phyloP scores from a whole-genome alignment of 2,329 filamentous ascomycete genomes.

The Aureobasidium sp. region DNA sequence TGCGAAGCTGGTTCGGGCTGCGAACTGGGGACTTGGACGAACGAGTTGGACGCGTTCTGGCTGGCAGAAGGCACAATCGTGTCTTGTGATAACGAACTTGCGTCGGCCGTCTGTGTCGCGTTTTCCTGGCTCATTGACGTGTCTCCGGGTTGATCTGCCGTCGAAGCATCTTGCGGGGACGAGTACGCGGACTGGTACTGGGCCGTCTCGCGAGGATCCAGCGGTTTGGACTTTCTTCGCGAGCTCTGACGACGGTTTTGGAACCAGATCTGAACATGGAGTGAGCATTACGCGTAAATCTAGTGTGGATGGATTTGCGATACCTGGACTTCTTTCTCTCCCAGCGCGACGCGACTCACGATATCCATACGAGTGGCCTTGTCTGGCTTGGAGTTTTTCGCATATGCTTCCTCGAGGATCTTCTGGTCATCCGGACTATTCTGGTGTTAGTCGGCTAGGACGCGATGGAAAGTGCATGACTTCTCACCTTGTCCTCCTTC shows the following conservation, averaged over 20 bases:
- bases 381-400: conserved; percentile 81
- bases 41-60: neutral
- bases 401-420: conserved; percentile 79
- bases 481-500: conserved; percentile 55
- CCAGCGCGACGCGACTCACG: conserved; percentile 76
- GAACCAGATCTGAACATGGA: conserved; percentile 77
- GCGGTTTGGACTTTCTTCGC: conserved; percentile 76
- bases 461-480: neutral
- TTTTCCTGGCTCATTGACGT: neutral
- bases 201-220: conserved; percentile 68
- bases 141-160: neutral
- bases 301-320: conserved; percentile 27
- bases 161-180: neutral
- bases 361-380: conserved; percentile 80
- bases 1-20: conserved; percentile 15
- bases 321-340: conserved; percentile 96
- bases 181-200: conserved; percentile 27
- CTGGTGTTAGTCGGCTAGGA: neutral
- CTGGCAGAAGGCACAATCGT: neutral
- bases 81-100: neutral
- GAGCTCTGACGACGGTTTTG: conserved; percentile 93
- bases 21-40: conserved; percentile 13
- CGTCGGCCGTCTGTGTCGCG: neutral
- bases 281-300: conserved; percentile 18
- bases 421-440: conserved; percentile 78